Percentiles rank a stretch among this genome's conserved stretches.
These are phyloP conservation scores for Rhododendron ferrugineum DNA, from an alignment of 148 eudicot species.

Conservation along the genomic window DNA sequence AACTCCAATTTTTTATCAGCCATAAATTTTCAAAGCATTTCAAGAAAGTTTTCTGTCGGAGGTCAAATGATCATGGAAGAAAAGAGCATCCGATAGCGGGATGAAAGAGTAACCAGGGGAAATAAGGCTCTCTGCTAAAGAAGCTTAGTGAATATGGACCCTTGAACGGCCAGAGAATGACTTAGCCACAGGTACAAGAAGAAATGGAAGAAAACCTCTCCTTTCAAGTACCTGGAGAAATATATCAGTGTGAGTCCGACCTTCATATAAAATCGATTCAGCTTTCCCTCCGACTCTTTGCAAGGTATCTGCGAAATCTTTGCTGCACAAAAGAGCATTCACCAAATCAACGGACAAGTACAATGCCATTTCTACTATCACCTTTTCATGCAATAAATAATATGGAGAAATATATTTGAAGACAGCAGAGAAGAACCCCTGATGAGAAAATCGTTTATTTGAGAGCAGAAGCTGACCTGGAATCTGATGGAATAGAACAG, in stretches of 20 bases:
- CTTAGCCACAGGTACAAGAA: neutral
- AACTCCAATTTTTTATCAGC: neutral
- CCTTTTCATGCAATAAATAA: neutral
- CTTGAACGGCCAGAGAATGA: neutral
- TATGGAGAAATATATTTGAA: neutral
- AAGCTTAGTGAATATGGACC: neutral
- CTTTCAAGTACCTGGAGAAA: slow-evolving; percentile 69
- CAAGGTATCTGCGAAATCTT: slow-evolving; percentile 67
- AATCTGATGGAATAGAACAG: slow-evolving; percentile 82
- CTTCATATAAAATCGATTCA: slow-evolving; percentile 68
- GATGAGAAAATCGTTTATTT: neutral
- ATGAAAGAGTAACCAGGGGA: neutral
- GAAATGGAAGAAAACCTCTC: neutral
- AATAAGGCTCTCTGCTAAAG: neutral
- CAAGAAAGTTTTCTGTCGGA: neutral
- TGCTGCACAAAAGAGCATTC: slow-evolving; percentile 32
- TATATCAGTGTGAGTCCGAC: slow-evolving; percentile 90
- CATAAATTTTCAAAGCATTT: neutral
- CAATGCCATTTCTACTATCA: neutral
- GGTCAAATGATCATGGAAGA: neutral
- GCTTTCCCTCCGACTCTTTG: slow-evolving; percentile 74
- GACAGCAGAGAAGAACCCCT: neutral
- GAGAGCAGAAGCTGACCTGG: slow-evolving; percentile 47
- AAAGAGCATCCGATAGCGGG: neutral
- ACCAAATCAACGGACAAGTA: neutral